phyloP scores from a whole-genome alignment of 2,329 filamentous ascomycete species.

The Fusarium lateritium region DNA sequence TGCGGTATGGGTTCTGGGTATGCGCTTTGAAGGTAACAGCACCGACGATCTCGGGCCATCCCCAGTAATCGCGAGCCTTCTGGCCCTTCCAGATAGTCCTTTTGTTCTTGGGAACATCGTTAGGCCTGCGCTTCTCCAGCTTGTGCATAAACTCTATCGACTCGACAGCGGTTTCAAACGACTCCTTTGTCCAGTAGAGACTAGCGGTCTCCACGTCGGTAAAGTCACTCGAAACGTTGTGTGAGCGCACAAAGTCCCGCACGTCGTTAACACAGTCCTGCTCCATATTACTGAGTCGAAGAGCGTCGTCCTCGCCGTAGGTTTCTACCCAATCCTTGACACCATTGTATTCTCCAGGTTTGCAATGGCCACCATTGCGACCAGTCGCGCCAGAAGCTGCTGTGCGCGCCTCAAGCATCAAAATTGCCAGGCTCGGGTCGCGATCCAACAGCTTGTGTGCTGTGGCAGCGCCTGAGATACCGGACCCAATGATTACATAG shows the following conservation, averaged over 20 bases:
- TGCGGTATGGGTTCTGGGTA: slow-evolving; percentile 32
- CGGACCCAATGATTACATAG: slow-evolving; percentile 35
- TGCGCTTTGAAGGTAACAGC: slow-evolving; percentile 32
- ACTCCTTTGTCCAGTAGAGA: slow-evolving; percentile 34
- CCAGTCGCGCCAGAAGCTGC: slow-evolving; percentile 27
- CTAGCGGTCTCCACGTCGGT: slow-evolving; percentile 26
- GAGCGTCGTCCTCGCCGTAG: slow-evolving; percentile 29
- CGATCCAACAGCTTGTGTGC: slow-evolving; percentile 32
- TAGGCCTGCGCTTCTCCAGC: slow-evolving; percentile 12
- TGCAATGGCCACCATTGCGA: slow-evolving; percentile 29
- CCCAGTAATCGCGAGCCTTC: slow-evolving; percentile 23
- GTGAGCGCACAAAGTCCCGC: slow-evolving; percentile 25
- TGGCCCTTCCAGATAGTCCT: slow-evolving; percentile 24
- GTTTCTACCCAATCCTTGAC: slow-evolving; percentile 22
- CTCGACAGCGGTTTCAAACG: slow-evolving; percentile 24
- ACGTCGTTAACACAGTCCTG: slow-evolving; percentile 33
- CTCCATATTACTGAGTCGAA: slow-evolving; percentile 31
- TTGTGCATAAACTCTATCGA: slow-evolving; percentile 27
- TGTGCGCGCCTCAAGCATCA: slow-evolving; percentile 31
- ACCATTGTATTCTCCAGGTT: slow-evolving; percentile 21
- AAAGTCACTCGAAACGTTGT: slow-evolving; percentile 34
- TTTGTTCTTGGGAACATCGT: slow-evolving; percentile 32
- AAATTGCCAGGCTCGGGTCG: slow-evolving; percentile 17
- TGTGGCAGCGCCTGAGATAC: slow-evolving; percentile 30
- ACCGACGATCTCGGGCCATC: slow-evolving; percentile 22